Evolutionary conservation across 208 protist species (phyloP), one percentile per base, ranked within the genome.

Genomic region (Trypanosoma vivax): DNA sequence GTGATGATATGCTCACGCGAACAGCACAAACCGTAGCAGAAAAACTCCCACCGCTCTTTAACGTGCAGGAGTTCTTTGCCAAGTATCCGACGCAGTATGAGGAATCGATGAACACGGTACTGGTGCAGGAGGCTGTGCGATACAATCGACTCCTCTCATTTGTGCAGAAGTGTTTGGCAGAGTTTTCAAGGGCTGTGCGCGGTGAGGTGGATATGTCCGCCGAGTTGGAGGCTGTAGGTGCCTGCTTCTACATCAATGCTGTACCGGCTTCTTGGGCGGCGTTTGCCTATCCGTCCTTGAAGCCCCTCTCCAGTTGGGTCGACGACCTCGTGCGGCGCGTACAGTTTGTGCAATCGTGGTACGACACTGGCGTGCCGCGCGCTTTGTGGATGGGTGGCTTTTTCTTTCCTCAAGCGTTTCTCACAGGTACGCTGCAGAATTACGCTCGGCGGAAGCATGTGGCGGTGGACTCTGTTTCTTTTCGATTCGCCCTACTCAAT

Each of bases 361-460:
- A 93, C 63, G 87, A 92, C 41, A 37, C 73, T 31, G 94, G 82
- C 13, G 56, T 71, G 5, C 95, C 97, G 23, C 58, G 40, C 7
- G 71, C 79, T 24, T 98, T 96, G 65, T 98, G 94, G 93, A 92
- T 99, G 28, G 95, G 93, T 13, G 93, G 93, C 47, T 98, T 99
- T 76, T 99, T 98, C 83, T 99, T 99, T 76, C 94, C 97, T 11
- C 95, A 98, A 70, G 89, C 92, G 0, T 98, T 98, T 75, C 76
- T 98, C 37, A 98, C 96, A 0, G 96, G 94, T 34, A 95, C 84
- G 16, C 71, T 97, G 64, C 95, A 99, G 77, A 98, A 98, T 74
- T 97, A 95, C 68, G 96, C 97, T 3, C 83, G 97, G 10, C 79
- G 91, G 60, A 60, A 89, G 30, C 65, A 94, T 29, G 81, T 97